phyloP scores from a whole-genome alignment of 495 filamentous ascomycete genomes.

The Geoglossum glabrum region DNA sequence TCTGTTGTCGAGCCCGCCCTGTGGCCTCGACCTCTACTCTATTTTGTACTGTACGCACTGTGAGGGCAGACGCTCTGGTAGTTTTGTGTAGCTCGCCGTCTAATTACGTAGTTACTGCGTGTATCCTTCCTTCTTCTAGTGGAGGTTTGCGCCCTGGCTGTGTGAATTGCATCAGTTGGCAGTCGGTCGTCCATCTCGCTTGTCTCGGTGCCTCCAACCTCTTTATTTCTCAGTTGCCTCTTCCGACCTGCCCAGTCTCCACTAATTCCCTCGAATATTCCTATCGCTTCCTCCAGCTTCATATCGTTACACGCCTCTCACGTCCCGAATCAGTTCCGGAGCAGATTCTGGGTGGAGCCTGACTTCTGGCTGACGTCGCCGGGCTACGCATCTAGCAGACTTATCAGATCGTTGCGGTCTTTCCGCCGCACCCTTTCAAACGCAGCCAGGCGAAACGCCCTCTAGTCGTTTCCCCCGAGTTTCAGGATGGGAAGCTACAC shows the following conservation, averaged over 20 bases:
- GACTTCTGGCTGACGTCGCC: not conserved
- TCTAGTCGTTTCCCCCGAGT: not conserved
- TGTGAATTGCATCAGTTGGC: not conserved
- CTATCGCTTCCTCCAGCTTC: not conserved
- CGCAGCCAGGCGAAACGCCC: not conserved
- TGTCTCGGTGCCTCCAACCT: not conserved
- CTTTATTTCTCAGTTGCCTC: not conserved
- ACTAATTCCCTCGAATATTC: not conserved
- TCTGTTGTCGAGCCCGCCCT: no score
- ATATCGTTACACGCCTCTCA: not conserved
- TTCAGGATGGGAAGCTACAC: conserved; percentile 30
- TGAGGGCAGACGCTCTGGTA: no score
- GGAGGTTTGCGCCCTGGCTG: not conserved
- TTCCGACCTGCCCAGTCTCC: not conserved
- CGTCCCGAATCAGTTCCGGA: not conserved
- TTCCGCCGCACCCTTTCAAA: not conserved
- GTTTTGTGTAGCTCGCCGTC: not conserved
- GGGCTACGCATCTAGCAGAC: not conserved
- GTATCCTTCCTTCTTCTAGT: not conserved
- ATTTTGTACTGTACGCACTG: no score
- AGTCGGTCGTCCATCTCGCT: conserved; percentile 2
- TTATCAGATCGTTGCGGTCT: not conserved
- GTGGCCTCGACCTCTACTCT: no score
- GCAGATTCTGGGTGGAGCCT: not conserved
- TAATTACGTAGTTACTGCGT: not conserved